Conservation (phyloP, 805 yeast species). For the Lipomyces lipofer region DNA sequence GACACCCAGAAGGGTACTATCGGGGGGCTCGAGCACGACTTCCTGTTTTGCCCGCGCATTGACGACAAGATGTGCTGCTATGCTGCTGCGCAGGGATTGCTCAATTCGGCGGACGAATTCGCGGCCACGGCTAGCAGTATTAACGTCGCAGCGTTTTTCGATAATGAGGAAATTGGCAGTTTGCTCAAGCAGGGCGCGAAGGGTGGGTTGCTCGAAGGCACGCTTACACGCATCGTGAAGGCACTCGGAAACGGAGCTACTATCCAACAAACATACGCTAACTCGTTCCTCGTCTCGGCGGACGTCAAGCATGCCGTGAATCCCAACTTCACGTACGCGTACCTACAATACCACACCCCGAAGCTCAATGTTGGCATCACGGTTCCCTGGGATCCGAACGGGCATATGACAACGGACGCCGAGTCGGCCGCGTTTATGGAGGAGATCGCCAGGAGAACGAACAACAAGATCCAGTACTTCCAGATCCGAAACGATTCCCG, state of each 20-base stretch:
- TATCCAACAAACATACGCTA: slow-evolving; percentile 48
- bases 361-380: slow-evolving; percentile 74
- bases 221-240: slow-evolving; percentile 48
- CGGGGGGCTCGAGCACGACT: slow-evolving; percentile 76
- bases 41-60: slow-evolving; percentile 74
- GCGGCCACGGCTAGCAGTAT: slow-evolving; percentile 36
- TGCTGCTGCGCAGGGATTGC: slow-evolving; percentile 63
- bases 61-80: slow-evolving; percentile 81
- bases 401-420: slow-evolving; percentile 79
- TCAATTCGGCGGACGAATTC: slow-evolving; percentile 44
- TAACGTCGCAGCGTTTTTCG: slow-evolving; percentile 64
- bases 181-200: slow-evolving; percentile 76
- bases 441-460: slow-evolving; percentile 64
- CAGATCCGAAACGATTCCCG: slow-evolving; percentile 84
- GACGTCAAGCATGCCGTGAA: slow-evolving; percentile 80
- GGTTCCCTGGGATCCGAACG: slow-evolving; percentile 71
- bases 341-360: slow-evolving; percentile 76
- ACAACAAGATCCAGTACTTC: slow-evolving; percentile 68
- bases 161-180: slow-evolving; percentile 83
- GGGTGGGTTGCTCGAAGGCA: slow-evolving; percentile 68
- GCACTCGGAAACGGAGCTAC: slow-evolving; percentile 34
- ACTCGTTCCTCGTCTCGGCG: slow-evolving; percentile 75
- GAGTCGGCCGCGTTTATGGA: slow-evolving; percentile 68
- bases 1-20: slow-evolving; percentile 76
- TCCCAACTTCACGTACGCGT: slow-evolving; percentile 60